Base-by-base conservation (phyloP, 768 basidiomycete species). In the Dentipellis sp. region DNA sequence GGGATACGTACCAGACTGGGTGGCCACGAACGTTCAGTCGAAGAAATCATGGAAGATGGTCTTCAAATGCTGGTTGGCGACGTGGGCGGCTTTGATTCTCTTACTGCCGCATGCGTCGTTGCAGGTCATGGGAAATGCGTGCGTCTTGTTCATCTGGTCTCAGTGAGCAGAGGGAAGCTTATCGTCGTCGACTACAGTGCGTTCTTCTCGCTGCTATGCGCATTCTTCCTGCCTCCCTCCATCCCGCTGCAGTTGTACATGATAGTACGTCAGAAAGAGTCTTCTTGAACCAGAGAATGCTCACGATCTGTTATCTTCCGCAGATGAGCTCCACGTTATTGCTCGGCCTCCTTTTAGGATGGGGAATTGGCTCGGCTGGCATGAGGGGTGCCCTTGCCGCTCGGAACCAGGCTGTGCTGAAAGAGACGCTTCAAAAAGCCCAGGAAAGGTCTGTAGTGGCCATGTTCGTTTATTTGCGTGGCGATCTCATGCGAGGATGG, bases 301-400 rank as follows among this genome's bases (percentile, higher is more conserved):
- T 29, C 8, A 23, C 51, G 3, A 54, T 53, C 42, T 4, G 54
- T 39, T 38, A 14, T 49, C 19, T 45, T 19, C 2, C 35, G 29
- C 29, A 76, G 75, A 62, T 66, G 6, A 62, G 75, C 1, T 64
- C 72, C n/a, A 80, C 75, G 0, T 59, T 83, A 39, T 58, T 78
- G 22, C 14, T 81, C 7, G 81, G 81, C 1, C 60, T 77, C 47
- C 67, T 71, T 2, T 42, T 78, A 1, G 80, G 80, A 11, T 84
- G 82, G 81, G 81, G 74, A 0, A 70, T 79, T 59, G 78, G 80
- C 1, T 68, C 72, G 10, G 80, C 78, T 0, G 79, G 74, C 0
- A 82, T 83, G 80, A 73, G 73, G 4, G 75, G 78, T 0, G 75
- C 74, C 0, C 62, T 78, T 0, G 65, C 72, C 4, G 74, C 73